A percentile compares a stretch with the other conserved stretches of the same genome.
Evolutionary conservation across 2,329 filamentous ascomycete species (phyloP).

Genomic region (Neonectria magnoliae): DNA sequence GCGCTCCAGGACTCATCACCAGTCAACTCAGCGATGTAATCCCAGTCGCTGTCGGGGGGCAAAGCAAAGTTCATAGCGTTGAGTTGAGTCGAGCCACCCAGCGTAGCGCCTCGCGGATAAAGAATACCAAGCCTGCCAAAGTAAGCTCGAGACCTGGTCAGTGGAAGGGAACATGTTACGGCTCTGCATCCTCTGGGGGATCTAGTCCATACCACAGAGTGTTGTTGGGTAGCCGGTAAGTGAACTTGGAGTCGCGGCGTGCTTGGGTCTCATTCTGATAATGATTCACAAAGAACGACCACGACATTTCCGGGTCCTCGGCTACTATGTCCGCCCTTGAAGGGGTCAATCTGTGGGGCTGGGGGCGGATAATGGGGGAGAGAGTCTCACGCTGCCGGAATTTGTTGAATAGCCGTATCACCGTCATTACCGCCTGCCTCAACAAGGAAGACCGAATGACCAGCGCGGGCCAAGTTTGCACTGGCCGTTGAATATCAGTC

Average conservation of each 20-base stretch:
- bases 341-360: neutral
- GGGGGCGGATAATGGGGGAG: neutral
- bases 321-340: constrained; percentile 18
- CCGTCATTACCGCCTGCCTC: constrained; percentile 67
- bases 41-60: constrained; percentile 35
- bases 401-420: constrained; percentile 23
- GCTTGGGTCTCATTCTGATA: constrained; percentile 50
- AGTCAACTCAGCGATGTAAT: constrained; percentile 51
- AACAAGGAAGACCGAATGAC: constrained; percentile 65
- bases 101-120: constrained; percentile 36
- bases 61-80: constrained; percentile 36
- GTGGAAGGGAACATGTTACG: too few species aligned
- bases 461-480: constrained; percentile 63
- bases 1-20: constrained; percentile 55
- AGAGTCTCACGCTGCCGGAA: constrained; percentile 26
- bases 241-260: constrained; percentile 32
- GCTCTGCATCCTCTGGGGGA: constrained; percentile 45
- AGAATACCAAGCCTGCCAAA: constrained; percentile 27
- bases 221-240: constrained; percentile 31
- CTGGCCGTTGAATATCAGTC: constrained; percentile 4
- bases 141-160: neutral
- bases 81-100: constrained; percentile 31
- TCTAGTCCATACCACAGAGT: constrained; percentile 36
- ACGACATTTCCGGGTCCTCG: constrained; percentile 44
- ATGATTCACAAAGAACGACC: constrained; percentile 71